Evolutionary conservation across 2,329 filamentous ascomycete genomes (phyloP).

Genomic region (Hypoxylon sp.): DNA sequence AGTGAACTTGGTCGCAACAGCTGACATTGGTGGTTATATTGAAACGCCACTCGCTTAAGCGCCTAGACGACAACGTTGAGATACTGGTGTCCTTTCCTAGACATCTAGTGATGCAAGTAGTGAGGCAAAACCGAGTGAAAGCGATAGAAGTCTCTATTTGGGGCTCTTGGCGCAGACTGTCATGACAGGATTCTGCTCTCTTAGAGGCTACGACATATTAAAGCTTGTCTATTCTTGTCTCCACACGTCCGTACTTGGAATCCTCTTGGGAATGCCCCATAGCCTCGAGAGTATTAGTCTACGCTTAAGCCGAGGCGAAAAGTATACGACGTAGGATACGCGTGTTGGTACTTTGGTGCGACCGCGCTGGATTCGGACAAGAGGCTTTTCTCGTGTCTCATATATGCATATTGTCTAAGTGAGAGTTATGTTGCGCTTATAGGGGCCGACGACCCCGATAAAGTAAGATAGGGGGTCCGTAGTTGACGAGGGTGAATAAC

Average conservation of each 20-base stretch:
- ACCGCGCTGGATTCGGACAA: conserved; percentile 14
- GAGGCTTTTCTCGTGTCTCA: conserved; percentile 15
- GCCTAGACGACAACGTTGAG: conserved; percentile 47
- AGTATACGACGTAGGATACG: neutral
- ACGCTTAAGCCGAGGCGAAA: conserved; percentile 23
- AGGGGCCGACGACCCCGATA: conserved; percentile 9
- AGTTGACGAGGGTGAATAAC: conserved; percentile 21
- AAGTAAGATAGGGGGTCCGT: conserved; percentile 8
- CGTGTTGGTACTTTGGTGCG: conserved; percentile 14
- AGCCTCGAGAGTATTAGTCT: conserved; percentile 18
- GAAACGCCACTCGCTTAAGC: conserved; percentile 54
- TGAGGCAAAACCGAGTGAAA: conserved; percentile 52
- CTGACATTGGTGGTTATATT: conserved; percentile 51
- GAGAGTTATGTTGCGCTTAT: conserved; percentile 5
- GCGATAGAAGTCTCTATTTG: conserved; percentile 43
- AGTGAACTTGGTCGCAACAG: conserved; percentile 50
- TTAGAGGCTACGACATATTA: conserved; percentile 48
- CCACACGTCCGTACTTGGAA: conserved; percentile 40
- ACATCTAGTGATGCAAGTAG: conserved; percentile 49
- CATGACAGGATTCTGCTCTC: conserved; percentile 39
- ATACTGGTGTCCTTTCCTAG: conserved; percentile 30
- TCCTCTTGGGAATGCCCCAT: conserved; percentile 37
- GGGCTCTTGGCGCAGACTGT: conserved; percentile 45
- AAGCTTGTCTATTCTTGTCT: conserved; percentile 50
- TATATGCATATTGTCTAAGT: conserved; percentile 31